phyloP scores from a whole-genome alignment of 2,329 filamentous ascomycete genomes.

The Sclerotinia trifoliorum region DNA sequence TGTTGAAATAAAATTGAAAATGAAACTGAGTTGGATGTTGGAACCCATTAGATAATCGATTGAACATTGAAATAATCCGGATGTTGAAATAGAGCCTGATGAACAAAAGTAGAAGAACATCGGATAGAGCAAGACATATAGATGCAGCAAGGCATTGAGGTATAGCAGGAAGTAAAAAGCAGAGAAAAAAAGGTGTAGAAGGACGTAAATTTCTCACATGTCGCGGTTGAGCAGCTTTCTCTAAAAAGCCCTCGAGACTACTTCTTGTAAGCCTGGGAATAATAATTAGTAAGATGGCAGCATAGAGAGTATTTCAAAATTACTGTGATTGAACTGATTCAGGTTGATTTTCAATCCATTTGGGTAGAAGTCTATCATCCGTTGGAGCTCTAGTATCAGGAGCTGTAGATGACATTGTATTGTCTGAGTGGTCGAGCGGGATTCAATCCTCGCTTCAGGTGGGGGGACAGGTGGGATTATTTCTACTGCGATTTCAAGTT shows the following conservation, averaged over 20 bases:
- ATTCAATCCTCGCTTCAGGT: constrained; percentile 14
- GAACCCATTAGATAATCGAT: background rate
- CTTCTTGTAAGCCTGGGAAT: constrained; percentile 30
- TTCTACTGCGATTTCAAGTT: background rate
- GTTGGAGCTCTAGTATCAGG: constrained; percentile 13
- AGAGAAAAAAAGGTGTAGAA: background rate
- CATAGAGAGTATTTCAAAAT: constrained; percentile 29
- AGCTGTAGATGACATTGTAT: constrained; percentile 1
- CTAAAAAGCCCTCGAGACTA: constrained; percentile 31
- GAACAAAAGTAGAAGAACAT: background rate
- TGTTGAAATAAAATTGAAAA: background rate
- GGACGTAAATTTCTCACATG: constrained; percentile 37
- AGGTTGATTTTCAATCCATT: constrained; percentile 48
- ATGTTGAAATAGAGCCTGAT: background rate
- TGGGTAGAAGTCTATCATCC: constrained; percentile 34
- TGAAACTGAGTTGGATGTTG: background rate
- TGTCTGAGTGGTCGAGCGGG: background rate
- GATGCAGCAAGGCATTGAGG: background rate
- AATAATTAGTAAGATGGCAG: background rate
- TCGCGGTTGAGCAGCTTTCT: constrained; percentile 47
- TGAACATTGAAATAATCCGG: background rate
- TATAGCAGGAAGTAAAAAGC: background rate
- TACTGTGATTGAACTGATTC: constrained; percentile 42
- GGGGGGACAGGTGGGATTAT: background rate
- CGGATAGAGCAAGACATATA: background rate